A percentile compares a stretch with the other conserved stretches of the same genome.
phyloP scores from a whole-genome alignment of 2,329 filamentous ascomycete species.

The Emericellopsis cladophorae region DNA sequence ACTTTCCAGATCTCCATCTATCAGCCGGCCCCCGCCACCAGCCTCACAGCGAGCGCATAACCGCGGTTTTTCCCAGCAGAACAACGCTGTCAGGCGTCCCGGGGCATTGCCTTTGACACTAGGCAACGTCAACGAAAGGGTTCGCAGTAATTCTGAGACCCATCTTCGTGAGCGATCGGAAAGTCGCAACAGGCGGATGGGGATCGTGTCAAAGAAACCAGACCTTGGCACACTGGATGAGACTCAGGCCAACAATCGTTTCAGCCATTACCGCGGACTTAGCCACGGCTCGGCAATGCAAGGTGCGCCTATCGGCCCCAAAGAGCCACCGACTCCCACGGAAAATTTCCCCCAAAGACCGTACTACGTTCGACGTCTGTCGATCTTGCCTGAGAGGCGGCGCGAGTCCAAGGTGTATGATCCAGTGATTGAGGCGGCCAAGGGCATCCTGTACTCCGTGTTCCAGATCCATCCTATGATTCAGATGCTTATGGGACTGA shows the following conservation, averaged over 20 bases:
- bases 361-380: constrained; percentile 50
- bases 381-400: constrained; percentile 49
- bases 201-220: constrained; percentile 45
- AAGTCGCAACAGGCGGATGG: constrained; percentile 50
- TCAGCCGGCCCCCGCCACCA: constrained; percentile 51
- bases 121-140: constrained; percentile 54
- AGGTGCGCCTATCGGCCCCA: constrained; percentile 26
- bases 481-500: constrained; percentile 49
- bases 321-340: constrained; percentile 47
- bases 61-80: constrained; percentile 60
- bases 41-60: constrained; percentile 70
- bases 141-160: constrained; percentile 54
- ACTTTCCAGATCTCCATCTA: constrained; percentile 55
- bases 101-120: constrained; percentile 60
- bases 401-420: constrained; percentile 49
- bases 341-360: constrained; percentile 45
- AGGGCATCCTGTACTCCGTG: constrained; percentile 53
- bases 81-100: constrained; percentile 50
- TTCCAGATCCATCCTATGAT: constrained; percentile 59
- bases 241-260: constrained; percentile 47
- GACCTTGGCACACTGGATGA: constrained; percentile 53
- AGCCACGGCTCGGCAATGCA: constrained; percentile 60
- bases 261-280: constrained; percentile 53
- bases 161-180: constrained; percentile 41
- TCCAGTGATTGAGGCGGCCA: constrained; percentile 50